Evolutionary conservation across 2,329 filamentous ascomycete species (phyloP).

Genomic region (Sphaerulina vaccinii): DNA sequence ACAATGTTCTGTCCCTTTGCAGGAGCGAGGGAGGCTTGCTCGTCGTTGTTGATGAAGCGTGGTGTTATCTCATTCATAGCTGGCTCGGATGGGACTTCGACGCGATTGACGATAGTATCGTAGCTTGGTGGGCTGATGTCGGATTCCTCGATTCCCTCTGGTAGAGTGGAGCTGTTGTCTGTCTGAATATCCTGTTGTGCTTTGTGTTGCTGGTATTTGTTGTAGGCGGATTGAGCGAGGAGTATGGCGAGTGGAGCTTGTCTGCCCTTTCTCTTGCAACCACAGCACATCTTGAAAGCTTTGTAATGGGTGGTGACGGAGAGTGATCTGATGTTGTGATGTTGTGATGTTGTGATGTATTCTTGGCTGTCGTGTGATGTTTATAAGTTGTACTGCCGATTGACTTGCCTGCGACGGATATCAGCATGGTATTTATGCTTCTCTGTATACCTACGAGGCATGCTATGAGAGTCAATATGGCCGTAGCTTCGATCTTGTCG

Average conservation of each 20-base stretch:
- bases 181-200: neutral
- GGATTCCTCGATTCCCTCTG: slow-evolving; percentile 1
- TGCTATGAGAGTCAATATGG: neutral
- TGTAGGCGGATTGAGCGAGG: slow-evolving; percentile 5
- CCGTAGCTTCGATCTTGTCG: neutral
- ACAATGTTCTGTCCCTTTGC: neutral
- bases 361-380: neutral
- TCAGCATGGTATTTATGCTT: neutral
- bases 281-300: slow-evolving; percentile 6
- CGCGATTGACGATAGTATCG: slow-evolving; percentile 9
- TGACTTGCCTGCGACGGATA: neutral
- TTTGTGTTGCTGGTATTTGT: slow-evolving; percentile 18
- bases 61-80: no score
- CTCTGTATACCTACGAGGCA: neutral
- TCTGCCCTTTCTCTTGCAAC: neutral
- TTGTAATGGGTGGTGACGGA: neutral
- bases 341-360: neutral
- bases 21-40: neutral
- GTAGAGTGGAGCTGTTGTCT: neutral
- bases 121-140: slow-evolving; percentile 24
- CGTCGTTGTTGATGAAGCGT: neutral
- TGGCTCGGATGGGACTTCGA: slow-evolving; percentile 2
- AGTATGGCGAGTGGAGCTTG: neutral
- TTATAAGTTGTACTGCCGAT: neutral
- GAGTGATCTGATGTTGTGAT: neutral